Conservation (phyloP, 2,329 filamentous ascomycete species). For the Alternaria sp. region DNA sequence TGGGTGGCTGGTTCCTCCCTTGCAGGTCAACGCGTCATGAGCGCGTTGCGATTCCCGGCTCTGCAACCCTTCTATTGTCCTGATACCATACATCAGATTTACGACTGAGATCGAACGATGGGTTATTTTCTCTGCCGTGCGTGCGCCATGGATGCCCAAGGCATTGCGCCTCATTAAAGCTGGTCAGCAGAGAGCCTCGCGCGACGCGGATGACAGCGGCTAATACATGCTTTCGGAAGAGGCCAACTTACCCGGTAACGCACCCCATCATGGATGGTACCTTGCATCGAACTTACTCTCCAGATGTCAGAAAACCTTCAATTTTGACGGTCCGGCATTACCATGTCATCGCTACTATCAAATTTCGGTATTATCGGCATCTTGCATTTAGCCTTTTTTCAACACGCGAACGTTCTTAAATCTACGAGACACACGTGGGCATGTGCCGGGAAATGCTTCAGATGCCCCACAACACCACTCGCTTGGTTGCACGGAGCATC, state of each 20-base stretch:
- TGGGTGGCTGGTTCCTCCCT: neutral
- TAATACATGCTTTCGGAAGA: neutral
- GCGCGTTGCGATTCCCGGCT: neutral
- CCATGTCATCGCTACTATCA: neutral
- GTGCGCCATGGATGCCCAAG: neutral
- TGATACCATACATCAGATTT: neutral
- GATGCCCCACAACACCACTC: conserved; percentile 30
- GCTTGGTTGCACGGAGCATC: conserved; percentile 3
- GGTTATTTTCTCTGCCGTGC: neutral
- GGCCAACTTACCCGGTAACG: conserved; percentile 7
- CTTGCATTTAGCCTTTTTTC: conserved; percentile 20
- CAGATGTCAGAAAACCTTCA: neutral
- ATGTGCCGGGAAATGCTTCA: neutral
- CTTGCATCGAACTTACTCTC: conserved; percentile 2
- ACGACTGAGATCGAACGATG: neutral
- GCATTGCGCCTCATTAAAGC: neutral
- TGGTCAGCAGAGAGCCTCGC: neutral
- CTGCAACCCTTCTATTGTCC: neutral
- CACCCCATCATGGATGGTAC: conserved; percentile 2
- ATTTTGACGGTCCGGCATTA: neutral
- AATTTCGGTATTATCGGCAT: neutral
- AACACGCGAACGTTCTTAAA: conserved; percentile 1
- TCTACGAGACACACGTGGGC: conserved; percentile 15
- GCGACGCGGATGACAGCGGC: neutral
- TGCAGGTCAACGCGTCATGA: neutral